Base-by-base conservation (phyloP, 2,329 filamentous ascomycete genomes). In the Aspergillus amoenus region DNA sequence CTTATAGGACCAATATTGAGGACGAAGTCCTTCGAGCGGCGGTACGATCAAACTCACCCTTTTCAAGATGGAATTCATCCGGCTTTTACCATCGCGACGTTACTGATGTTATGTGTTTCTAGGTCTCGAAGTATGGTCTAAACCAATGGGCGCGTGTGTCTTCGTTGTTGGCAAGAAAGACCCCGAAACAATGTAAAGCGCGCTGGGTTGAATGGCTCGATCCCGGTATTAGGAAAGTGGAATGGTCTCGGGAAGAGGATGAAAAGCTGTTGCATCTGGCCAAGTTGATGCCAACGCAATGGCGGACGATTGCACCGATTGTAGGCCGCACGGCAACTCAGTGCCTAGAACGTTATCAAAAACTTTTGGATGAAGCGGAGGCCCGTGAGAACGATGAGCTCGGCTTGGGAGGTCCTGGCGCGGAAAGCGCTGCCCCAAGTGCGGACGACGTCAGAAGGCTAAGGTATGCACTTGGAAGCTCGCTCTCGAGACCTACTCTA, bases 91-190 rank as follows among this genome's bases (percentile, higher is more conserved):
- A 22, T 56, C 27, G 46, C 32, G 40, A 24, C 39, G 37, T 32
- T 32, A 48, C 61, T 62, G 40, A 65, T 46, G n/a, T 12, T n/a
- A 30, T 17, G n/a, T 5, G 18, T 21, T 46, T 18, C 45, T 48
- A 75, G 72, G 73, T 96, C 63, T 94, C 90, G 66, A 96, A 96
- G 76, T 96, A 96, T 82, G 92, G 92, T 49, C 83, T 96, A 60
- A 94, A 96, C 72, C 94, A 99, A 78, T 99, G 94, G 94, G 93
- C 94, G 72, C 93, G 94, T 76, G 94, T 97, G 63, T 97, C 94
- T 55, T 97, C 94, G 57, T 85, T 99, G 64, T 88, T 99, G 64
- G 93, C 93, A 73, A 91, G 95, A 70, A 99, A 99, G 78, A 97
- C 94, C 32, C 88, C 94, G 51, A 99, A 99, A 80, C 94, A 99